A percentile compares a stretch with the other conserved stretches of the same genome.
Evolutionary conservation across 2,329 filamentous ascomycete species (phyloP).

Genomic region (Botrytis galanthina): DNA sequence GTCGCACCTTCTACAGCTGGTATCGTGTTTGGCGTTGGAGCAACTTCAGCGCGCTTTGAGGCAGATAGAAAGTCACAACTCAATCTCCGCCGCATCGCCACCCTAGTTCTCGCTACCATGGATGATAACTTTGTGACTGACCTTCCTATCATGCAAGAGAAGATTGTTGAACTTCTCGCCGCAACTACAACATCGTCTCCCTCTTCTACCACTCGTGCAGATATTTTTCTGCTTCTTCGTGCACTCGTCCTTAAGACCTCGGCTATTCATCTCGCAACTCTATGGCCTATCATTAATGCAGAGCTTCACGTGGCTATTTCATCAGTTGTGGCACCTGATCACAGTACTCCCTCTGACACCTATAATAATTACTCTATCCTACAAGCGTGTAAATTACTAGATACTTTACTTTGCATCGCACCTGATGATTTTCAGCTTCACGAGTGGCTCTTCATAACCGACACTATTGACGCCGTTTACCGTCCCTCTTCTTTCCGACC

Average conservation of each 20-base stretch:
- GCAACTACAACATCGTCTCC: conserved; percentile 88
- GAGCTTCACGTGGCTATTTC: conserved; percentile 80
- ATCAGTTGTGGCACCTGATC: conserved; percentile 67
- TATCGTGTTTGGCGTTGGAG: conserved; percentile 97
- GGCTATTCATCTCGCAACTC: conserved; percentile 72
- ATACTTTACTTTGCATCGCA: conserved; percentile 78
- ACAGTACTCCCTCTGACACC: conserved; percentile 62
- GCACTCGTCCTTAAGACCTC: conserved; percentile 78
- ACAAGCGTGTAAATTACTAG: conserved; percentile 91
- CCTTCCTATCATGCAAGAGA: conserved; percentile 71
- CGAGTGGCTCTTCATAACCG: conserved; percentile 96
- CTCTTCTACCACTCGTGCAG: conserved; percentile 82
- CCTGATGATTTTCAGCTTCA: conserved; percentile 98
- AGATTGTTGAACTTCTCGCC: conserved; percentile 78
- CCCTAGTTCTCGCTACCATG: conserved; percentile 73
- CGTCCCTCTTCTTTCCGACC: conserved; percentile 67
- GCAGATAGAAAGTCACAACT: conserved; percentile 91
- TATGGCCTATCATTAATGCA: conserved; percentile 88
- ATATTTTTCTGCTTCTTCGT: conserved; percentile 85
- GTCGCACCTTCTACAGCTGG: conserved; percentile 86
- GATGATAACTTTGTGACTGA: conserved; percentile 79
- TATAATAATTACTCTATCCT: conserved; percentile 76
- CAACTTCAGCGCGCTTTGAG: conserved; percentile 88
- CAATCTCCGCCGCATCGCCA: conserved; percentile 77
- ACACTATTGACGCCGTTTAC: conserved; percentile 95